These are phyloP conservation scores for Neotropicomus parvogracilis DNA, from an alignment of 1,284 basidiomycete genomes.

Conservation along the genomic window DNA sequence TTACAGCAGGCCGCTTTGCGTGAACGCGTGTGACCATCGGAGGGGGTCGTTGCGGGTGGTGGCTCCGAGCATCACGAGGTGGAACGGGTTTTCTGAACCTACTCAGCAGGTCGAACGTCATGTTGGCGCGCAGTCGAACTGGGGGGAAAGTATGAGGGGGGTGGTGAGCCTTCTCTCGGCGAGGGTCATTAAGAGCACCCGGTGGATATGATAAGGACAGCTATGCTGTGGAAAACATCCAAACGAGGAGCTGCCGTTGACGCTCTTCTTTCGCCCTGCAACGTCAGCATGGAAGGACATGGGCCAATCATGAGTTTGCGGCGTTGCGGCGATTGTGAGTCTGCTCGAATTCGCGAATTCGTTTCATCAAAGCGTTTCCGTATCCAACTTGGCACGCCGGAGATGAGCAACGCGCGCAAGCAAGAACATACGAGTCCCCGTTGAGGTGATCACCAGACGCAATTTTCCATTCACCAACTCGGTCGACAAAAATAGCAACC, in stretches of 20 bases:
- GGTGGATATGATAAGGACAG: slow-evolving; percentile 31
- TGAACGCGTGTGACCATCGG: slow-evolving; percentile 16
- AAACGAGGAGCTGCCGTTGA: slow-evolving; percentile 28
- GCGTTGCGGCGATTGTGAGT: slow-evolving; percentile 28
- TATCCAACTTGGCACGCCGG: slow-evolving; percentile 25
- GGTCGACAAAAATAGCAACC: slow-evolving; percentile 19
- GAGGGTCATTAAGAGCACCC: slow-evolving; percentile 30
- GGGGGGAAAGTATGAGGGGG: slow-evolving; percentile 12
- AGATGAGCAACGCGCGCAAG: slow-evolving; percentile 24
- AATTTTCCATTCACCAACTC: slow-evolving; percentile 24
- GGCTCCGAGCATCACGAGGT: slow-evolving; percentile 19
- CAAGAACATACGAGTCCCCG: slow-evolving; percentile 19
- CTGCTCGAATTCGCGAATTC: slow-evolving; percentile 29
- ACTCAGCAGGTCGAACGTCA: slow-evolving; percentile 31
- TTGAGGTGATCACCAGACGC: slow-evolving; percentile 13
- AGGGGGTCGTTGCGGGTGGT: slow-evolving; percentile 17
- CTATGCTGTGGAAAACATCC: slow-evolving; percentile 21
- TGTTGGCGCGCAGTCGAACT: slow-evolving; percentile 11
- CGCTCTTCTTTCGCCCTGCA: slow-evolving; percentile 27
- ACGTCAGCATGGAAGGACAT: slow-evolving; percentile 28
- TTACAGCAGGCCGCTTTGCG: slow-evolving; percentile 19
- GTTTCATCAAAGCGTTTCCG: slow-evolving; percentile 29
- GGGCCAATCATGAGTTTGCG: slow-evolving; percentile 28
- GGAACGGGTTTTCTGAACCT: slow-evolving; percentile 22
- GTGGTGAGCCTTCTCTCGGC: slow-evolving; percentile 12